Percentiles rank a stretch among this genome's conserved stretches.
These are phyloP conservation scores for Cladosporium colombiae DNA, from an alignment of 2,329 filamentous ascomycete species.

Conservation along the genomic window DNA sequence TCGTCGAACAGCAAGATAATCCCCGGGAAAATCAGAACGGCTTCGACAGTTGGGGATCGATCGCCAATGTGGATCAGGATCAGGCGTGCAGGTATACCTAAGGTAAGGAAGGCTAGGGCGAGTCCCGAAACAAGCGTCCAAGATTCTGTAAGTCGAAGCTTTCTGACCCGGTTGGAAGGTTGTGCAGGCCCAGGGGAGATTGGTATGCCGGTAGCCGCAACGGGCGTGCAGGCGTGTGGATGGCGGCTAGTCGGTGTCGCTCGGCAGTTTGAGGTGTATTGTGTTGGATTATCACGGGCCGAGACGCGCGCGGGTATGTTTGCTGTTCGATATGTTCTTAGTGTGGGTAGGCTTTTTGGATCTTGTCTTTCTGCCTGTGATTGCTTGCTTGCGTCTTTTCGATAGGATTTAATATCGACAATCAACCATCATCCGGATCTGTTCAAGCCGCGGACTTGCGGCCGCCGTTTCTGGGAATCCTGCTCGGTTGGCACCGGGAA, in stretches of 20 bases:
- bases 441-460: conserved; percentile 2
- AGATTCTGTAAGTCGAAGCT: conserved; percentile 10
- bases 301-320: conserved; percentile 12
- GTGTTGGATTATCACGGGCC: conserved; percentile 12
- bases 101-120: conserved; percentile 11
- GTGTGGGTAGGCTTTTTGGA: not conserved
- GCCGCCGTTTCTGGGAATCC: not conserved
- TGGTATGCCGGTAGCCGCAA: conserved; percentile 19
- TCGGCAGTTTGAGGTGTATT: conserved; percentile 19
- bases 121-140: conserved; percentile 14
- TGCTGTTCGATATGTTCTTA: not conserved
- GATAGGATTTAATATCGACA: not conserved
- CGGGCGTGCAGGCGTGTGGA: conserved; percentile 15
- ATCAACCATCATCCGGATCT: not conserved
- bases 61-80: not conserved
- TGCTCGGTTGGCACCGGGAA: conserved; percentile 8
- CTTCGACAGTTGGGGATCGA: conserved; percentile 19
- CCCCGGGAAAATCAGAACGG: not conserved
- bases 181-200: conserved; percentile 16
- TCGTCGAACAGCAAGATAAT: conserved; percentile 1
- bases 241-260: conserved; percentile 12
- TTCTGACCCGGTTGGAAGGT: conserved; percentile 6
- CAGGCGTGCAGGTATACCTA: conserved; percentile 8
- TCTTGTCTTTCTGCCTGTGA: not conserved
- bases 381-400: not conserved